Evolutionary conservation across 2,329 filamentous ascomycete genomes (phyloP), one percentile per base, ranked within the genome.

Genomic region (Colletotrichum sp.): DNA sequence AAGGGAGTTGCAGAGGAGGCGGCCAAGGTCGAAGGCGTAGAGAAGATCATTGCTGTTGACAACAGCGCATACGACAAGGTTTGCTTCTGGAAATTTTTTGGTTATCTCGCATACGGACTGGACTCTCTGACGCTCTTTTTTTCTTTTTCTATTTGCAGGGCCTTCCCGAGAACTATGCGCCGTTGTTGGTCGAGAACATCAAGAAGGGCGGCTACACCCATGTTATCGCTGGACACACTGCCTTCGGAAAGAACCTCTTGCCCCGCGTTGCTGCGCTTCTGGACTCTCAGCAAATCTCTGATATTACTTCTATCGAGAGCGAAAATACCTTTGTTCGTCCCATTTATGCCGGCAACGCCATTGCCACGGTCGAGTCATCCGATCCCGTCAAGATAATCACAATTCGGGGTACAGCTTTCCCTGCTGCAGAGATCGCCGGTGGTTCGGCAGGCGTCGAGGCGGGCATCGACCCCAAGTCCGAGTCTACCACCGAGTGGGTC

Each of bases 331-430:
- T 99, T 82, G 94, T 98, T 71, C 94, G 97, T 73, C 96, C 97
- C 32, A 98, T 99, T 82, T 99, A 99, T 85, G 97, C 97, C 74
- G 97, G 97, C 71, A 99, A 99, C 83, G 97, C 96, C 64, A 98
- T 99, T 82, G 92, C 98, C 44, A 99, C 97, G 12, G 96, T 99
- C 75, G 95, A 99, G 86, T 98, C 96, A 4, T 92, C 91, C 78
- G 97, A 99, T 82, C 84, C 90, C 19, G 92, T 95, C 84, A 99
- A 99, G 87, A 84, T 99, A 70, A 91, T 99, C 81, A 99, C 97
- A 44, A 94, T 99, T 78, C 94, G 97, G 82, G 96, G 96, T 78
- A 99, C 97, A 5, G 95, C 97, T 1, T 99, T 99, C 88, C 90
- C 95, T 34, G 90, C 94, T 55, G 93, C 94, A 16, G 91, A 93